phyloP scores from a whole-genome alignment of 2,329 filamentous ascomycete species.

The Monosporascus sp. region DNA sequence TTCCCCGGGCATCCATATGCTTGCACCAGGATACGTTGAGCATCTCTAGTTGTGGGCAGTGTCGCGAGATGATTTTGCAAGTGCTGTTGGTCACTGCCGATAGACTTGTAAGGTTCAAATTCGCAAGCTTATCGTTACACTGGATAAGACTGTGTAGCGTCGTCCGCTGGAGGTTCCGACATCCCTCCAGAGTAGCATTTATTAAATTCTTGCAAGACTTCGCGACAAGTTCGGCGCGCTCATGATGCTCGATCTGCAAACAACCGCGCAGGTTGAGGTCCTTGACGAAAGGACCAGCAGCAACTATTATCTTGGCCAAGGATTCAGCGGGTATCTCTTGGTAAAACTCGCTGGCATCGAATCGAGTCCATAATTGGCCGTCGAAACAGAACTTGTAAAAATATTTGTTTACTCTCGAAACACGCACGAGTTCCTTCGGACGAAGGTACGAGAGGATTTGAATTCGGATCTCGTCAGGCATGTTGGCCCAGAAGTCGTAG shows the following conservation, averaged over 20 bases:
- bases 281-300: slow-evolving; percentile 83
- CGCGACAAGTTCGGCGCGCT: slow-evolving; percentile 70
- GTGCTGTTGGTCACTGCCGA: slow-evolving; percentile 74
- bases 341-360: slow-evolving; percentile 86
- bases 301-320: slow-evolving; percentile 75
- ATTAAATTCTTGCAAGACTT: slow-evolving; percentile 81
- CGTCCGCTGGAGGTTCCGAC: slow-evolving; percentile 71
- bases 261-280: slow-evolving; percentile 89
- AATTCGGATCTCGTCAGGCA: slow-evolving; percentile 79
- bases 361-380: slow-evolving; percentile 82
- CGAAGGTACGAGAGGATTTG: slow-evolving; percentile 69
- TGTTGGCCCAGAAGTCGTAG: slow-evolving; percentile 68
- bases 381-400: slow-evolving; percentile 88
- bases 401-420: slow-evolving; percentile 68
- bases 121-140: slow-evolving; percentile 70
- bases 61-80: slow-evolving; percentile 78
- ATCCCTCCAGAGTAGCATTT: slow-evolving; percentile 84
- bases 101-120: slow-evolving; percentile 81
- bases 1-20: slow-evolving; percentile 71
- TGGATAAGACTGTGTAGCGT: slow-evolving; percentile 72
- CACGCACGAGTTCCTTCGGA: slow-evolving; percentile 75
- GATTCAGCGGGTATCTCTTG: slow-evolving; percentile 78
- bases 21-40: slow-evolving; percentile 93
- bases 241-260: slow-evolving; percentile 79
- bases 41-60: slow-evolving; percentile 74